Conservation (phyloP, 139 green algal species). For the Chlamydomonas sphaeroides region DNA sequence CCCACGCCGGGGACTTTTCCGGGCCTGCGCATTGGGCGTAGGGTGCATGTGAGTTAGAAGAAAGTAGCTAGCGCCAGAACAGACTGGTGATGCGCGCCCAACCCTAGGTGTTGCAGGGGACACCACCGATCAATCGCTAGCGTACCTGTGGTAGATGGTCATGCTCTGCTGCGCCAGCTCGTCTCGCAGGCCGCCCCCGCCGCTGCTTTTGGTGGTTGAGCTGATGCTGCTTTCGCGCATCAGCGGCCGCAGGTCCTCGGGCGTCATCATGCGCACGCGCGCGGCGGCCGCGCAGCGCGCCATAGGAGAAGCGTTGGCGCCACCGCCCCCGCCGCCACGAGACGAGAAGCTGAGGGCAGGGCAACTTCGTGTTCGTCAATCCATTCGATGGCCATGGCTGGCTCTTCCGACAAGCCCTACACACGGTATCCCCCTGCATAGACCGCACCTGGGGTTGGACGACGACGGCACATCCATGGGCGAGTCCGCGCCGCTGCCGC, state of each 20-base stretch:
- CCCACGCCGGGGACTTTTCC: conserved; percentile 34
- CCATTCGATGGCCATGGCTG: too few relatives aligned
- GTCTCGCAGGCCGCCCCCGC: background rate
- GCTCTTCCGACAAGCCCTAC: too few relatives aligned
- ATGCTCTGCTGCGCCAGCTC: conserved; percentile 28
- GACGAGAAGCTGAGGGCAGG: background rate
- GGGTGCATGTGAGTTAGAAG: too few relatives aligned
- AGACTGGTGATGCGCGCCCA: too few relatives aligned
- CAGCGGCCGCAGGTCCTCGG: conserved; percentile 24
- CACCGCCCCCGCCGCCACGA: background rate
- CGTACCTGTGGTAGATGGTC: background rate
- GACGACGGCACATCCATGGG: background rate
- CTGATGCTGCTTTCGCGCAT: conserved; percentile 29
- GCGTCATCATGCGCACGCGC: conserved; percentile 23
- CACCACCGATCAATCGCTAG: too few relatives aligned
- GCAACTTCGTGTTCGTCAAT: too few relatives aligned
- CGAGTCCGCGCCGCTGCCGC: background rate
- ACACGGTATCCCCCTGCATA: too few relatives aligned
- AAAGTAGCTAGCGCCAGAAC: too few relatives aligned
- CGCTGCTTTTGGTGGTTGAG: background rate
- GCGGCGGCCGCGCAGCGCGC: background rate
- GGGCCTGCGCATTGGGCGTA: too few relatives aligned
- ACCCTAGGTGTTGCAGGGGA: too few relatives aligned
- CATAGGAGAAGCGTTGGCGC: background rate
- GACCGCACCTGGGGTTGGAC: too few relatives aligned